Conservation (phyloP, 371 early-diverging fungal genomes). For the Neoconidiobolus thromboides region DNA sequence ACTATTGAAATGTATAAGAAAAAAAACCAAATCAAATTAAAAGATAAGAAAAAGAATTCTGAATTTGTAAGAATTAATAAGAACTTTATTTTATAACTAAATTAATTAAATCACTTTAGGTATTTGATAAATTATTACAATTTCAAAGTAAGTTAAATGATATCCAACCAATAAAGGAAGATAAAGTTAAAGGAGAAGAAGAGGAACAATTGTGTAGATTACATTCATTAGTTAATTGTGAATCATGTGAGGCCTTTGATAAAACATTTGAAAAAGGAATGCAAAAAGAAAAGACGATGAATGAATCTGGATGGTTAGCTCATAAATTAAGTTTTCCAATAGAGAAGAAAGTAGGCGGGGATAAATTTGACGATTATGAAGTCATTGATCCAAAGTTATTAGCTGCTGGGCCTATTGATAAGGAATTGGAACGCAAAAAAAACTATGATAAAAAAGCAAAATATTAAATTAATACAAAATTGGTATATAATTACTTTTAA, state of each 20-base stretch:
- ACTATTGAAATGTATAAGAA: background rate
- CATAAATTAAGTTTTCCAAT: conserved; percentile 47
- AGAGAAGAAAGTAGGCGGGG: conserved; percentile 31
- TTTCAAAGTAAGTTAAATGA: conserved; percentile 6
- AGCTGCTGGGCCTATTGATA: too few relatives aligned
- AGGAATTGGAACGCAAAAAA: too few relatives aligned
- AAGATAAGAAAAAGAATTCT: background rate
- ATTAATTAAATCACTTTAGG: background rate
- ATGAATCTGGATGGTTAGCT: conserved; percentile 38
- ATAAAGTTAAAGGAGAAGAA: conserved; percentile 13
- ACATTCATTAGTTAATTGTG: conserved; percentile 40
- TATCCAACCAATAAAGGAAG: conserved; percentile 5
- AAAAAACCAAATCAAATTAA: background rate
- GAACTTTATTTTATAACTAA: background rate
- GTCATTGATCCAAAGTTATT: conserved; percentile 41
- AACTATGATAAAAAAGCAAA: too few relatives aligned
- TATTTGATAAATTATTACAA: background rate
- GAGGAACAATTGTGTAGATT: conserved; percentile 26
- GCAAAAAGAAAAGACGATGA: conserved; percentile 15
- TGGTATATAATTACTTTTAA: too few relatives aligned
- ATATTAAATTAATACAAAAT: too few relatives aligned
- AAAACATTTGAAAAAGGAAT: conserved; percentile 9
- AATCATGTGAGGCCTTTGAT: conserved; percentile 24
- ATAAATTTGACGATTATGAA: conserved; percentile 46
- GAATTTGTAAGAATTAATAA: background rate